Evolutionary conservation across 371 early-diverging fungal species (phyloP), one percentile per base, ranked within the genome.

Genomic region (Mucor piriformis): DNA sequence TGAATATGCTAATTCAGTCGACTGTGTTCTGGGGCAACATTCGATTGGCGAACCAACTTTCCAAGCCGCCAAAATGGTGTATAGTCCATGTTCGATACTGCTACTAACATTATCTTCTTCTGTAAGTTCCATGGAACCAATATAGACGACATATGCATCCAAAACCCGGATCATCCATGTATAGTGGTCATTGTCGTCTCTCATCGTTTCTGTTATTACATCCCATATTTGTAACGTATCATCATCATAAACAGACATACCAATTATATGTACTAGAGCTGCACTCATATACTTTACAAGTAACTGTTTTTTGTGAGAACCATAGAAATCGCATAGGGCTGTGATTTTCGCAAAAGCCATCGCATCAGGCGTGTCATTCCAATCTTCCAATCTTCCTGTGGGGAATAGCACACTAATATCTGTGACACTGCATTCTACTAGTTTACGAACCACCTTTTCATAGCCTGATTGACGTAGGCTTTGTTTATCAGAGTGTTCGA

Each of bases 131-230:
- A 25, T 43, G 10, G 16, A 29, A 11, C 67, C 67, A 2, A 59
- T 72, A 43, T 73, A 53, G 6, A 85, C 74, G 25, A 85, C 82
- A 56, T 83, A 60, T 3, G 78, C 68, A 61, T 85, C 86, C 56
- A 85, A 48, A 3, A 83, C 61, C 25, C 83, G 73, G 15, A 77
- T 67, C 2, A 85, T 55, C 83, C 84, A 83, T 12, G 59, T 54
- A 15, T 78, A 32, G 1, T 62, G 54, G 20, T 67, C 50, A 6
- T 44, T 44, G 42, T 60, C 48, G 0, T n/a, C 10, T 18, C 16
- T 35, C 38, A 72, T 60, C 1, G 66, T 61, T 32, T 49, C 40
- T 25, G 70, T 25, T 42, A 74, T 13, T 23, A 61, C 47, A 7
- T 61, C 54, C 55, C 55, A 55, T 2, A 16, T 11, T 10, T 43